These are phyloP conservation scores for Pittosporum tobira DNA, from an alignment of 129 eudicot genomes.

Conservation along the genomic window DNA sequence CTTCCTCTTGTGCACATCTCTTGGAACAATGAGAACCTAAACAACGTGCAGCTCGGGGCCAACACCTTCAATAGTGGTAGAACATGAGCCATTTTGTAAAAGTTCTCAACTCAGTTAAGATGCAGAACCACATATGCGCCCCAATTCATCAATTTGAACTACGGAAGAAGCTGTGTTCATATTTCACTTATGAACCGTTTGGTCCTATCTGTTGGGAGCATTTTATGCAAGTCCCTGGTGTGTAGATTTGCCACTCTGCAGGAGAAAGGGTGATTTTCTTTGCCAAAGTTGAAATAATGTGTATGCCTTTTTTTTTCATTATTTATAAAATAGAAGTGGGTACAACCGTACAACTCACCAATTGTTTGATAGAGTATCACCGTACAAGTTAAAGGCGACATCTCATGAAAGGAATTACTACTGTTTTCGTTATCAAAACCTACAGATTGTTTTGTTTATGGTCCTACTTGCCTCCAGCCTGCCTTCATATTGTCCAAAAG, in stretches of 20 bases:
- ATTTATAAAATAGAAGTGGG: background rate
- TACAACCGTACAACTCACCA: background rate
- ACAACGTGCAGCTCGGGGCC: slow-evolving; percentile 17
- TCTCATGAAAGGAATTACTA: background rate
- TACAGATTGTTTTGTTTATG: no score
- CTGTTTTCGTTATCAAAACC: no score
- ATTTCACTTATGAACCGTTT: slow-evolving; percentile 4
- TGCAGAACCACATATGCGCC: no score
- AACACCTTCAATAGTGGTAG: slow-evolving; percentile 19
- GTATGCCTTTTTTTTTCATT: background rate
- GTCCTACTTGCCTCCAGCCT: no score
- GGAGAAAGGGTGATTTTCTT: slow-evolving; percentile 5
- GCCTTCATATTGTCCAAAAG: no score
- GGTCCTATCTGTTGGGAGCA: background rate
- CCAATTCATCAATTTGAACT: background rate
- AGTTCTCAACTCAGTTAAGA: background rate
- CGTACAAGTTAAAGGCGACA: background rate
- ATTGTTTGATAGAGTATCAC: slow-evolving; percentile 1
- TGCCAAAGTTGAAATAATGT: background rate
- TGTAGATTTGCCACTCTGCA: slow-evolving; percentile 13
- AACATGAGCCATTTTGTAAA: background rate
- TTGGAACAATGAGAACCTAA: slow-evolving; percentile 61
- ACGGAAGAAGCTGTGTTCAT: background rate
- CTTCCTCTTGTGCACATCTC: slow-evolving; percentile 67
- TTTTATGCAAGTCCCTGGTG: slow-evolving; percentile 18